phyloP scores from a whole-genome alignment of 1,284 basidiomycete species.

The Pisolithus thermaeus region DNA sequence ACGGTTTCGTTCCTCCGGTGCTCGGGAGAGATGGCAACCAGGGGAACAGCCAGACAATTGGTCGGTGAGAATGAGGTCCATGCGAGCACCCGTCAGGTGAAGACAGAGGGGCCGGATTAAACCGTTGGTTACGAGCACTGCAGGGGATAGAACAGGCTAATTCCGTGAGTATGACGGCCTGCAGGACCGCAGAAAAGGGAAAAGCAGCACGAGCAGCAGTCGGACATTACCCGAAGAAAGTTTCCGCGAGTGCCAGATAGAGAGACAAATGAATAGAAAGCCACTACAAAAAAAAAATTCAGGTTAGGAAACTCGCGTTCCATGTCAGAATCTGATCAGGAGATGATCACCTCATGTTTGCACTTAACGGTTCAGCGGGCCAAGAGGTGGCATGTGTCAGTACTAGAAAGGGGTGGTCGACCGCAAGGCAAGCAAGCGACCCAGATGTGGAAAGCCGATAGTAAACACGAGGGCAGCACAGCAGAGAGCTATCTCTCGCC shows the following conservation, averaged over 20 bases:
- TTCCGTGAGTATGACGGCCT: neutral
- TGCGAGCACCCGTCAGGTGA: constrained; percentile 11
- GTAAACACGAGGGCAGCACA: constrained; percentile 5
- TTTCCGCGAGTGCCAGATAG: constrained; percentile 24
- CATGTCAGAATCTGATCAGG: constrained; percentile 21
- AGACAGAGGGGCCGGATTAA: constrained; percentile 11
- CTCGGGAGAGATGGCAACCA: constrained; percentile 2
- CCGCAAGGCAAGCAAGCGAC: constrained; percentile 24
- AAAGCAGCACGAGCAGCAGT: constrained; percentile 16
- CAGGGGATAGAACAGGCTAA: neutral
- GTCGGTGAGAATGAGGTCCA: constrained; percentile 7
- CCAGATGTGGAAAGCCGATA: constrained; percentile 8
- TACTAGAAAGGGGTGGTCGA: constrained; percentile 19
- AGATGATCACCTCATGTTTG: constrained; percentile 27
- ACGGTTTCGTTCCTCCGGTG: neutral
- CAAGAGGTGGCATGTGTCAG: constrained; percentile 21
- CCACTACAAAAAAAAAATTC: constrained; percentile 16
- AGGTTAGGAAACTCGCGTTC: constrained; percentile 19
- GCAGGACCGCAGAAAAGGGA: constrained; percentile 10
- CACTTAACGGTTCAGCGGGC: constrained; percentile 15
- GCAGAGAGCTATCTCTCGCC: constrained; percentile 10
- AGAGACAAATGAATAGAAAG: constrained; percentile 23
- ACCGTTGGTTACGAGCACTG: neutral
- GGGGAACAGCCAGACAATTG: constrained; percentile 18
- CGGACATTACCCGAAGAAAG: constrained; percentile 28